These are phyloP conservation scores for Podaxis sp. DNA, from an alignment of 768 basidiomycete species.

Conservation along the genomic window DNA sequence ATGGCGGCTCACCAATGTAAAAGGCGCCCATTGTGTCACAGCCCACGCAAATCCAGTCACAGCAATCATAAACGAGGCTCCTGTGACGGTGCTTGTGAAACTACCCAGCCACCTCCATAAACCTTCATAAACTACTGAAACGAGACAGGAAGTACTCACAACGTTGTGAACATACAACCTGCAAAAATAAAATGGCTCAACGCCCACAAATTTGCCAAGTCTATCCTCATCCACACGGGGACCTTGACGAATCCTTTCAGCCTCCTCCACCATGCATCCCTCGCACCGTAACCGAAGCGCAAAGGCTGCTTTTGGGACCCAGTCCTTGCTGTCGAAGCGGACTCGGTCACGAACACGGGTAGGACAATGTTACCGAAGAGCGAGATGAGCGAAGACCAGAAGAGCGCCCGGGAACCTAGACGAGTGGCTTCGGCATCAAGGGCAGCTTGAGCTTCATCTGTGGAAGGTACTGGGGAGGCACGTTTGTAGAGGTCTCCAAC, in stretches of 20 bases:
- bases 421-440: conserved; percentile 74
- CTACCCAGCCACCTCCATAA: conserved; percentile 35
- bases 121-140: not conserved
- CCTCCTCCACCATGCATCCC: conserved; percentile 22
- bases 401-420: conserved; percentile 80
- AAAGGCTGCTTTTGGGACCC: not conserved
- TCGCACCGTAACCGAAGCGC: conserved; percentile 5
- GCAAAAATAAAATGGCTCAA: conserved; percentile 74
- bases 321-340: conserved; percentile 14
- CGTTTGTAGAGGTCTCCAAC: conserved; percentile 83
- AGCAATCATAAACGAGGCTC: conserved; percentile 75
- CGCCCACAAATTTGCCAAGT: conserved; percentile 77
- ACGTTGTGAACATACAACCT: conserved; percentile 75
- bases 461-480: conserved; percentile 30
- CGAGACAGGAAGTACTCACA: conserved; percentile 50
- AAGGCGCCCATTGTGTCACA: conserved; percentile 90
- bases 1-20: conserved; percentile 64
- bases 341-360: conserved; percentile 59
- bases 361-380: conserved; percentile 67
- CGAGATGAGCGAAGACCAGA: conserved; percentile 71
- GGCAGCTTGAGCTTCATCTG: conserved; percentile 26
- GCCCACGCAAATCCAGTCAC: conserved; percentile 92
- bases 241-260: conserved; percentile 23
- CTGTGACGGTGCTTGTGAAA: conserved; percentile 65
- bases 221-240: conserved; percentile 50